Conservation (phyloP, 768 basidiomycete species). For the Neoboletus magnificus region DNA sequence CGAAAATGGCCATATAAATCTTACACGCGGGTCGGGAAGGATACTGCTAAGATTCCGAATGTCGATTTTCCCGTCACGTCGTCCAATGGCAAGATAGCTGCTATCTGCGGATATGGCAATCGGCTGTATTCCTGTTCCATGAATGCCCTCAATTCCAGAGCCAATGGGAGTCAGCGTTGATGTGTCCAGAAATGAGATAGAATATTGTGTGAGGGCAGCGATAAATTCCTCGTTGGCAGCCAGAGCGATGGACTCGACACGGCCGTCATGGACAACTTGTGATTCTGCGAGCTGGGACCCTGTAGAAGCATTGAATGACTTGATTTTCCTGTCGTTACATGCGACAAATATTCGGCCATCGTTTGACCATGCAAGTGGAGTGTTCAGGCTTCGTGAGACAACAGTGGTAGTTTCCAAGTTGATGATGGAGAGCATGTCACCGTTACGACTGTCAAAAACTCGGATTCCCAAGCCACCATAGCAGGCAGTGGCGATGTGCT, state of each 20-base stretch:
- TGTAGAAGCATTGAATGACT: background rate
- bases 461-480: background rate
- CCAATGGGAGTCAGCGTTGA: rapidly evolving
- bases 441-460: background rate
- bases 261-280: background rate
- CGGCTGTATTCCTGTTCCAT: rapidly evolving
- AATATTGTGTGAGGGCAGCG: background rate
- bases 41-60: background rate
- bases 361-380: background rate
- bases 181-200: background rate
- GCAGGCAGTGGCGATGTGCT: too few species aligned
- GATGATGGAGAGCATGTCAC: background rate
- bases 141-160: too few species aligned
- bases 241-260: background rate
- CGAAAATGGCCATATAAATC: background rate
- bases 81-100: background rate
- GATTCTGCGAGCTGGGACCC: background rate
- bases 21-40: background rate
- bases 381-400: background rate
- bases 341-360: too few species aligned
- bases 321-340: too few species aligned
- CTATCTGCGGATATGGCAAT: background rate
- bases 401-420: too few species aligned
- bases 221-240: background rate
- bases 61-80: too few species aligned